A percentile compares a stretch with the other conserved stretches of the same genome.
These are phyloP conservation scores for Fusarium globosum DNA, from an alignment of 2,329 filamentous ascomycete species.

Conservation along the genomic window DNA sequence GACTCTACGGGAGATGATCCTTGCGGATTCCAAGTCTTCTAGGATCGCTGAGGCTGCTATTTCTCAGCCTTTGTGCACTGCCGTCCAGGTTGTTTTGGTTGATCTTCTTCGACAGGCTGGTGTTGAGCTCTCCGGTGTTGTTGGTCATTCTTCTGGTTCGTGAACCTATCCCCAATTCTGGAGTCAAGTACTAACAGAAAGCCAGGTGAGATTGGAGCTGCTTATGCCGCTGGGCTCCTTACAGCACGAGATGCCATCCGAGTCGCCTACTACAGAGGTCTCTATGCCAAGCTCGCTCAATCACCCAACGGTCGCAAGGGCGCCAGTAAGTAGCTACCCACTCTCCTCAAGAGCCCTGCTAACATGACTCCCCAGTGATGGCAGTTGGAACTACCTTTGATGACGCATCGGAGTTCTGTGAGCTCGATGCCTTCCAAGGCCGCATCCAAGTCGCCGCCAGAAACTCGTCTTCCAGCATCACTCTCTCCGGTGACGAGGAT, in stretches of 20 bases:
- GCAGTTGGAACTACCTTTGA: neutral
- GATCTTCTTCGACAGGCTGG: slow-evolving; percentile 50
- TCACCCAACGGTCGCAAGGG: neutral
- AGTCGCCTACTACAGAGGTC: slow-evolving; percentile 42
- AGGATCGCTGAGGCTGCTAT: slow-evolving; percentile 35
- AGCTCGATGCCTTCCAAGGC: neutral
- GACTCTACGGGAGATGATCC: neutral
- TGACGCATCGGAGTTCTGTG: neutral
- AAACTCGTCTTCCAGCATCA: neutral
- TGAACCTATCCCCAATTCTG: rapidly evolving
- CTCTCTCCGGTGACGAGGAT: neutral
- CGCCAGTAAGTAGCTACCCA: neutral
- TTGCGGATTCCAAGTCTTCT: slow-evolving; percentile 8
- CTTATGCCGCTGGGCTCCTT: slow-evolving; percentile 54
- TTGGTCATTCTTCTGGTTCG: slow-evolving; percentile 56
- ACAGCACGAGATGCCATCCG: slow-evolving; percentile 47
- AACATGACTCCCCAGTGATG: rapidly evolving
- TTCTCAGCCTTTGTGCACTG: slow-evolving; percentile 56
- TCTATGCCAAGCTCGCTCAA: neutral
- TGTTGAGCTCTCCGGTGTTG: slow-evolving; percentile 48
- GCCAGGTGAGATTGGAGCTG: slow-evolving; percentile 54
- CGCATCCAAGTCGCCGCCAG: neutral
- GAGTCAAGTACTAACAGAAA: rapidly evolving
- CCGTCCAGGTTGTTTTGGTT: slow-evolving; percentile 56
- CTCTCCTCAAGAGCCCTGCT: rapidly evolving